Base-by-base conservation (phyloP, 345 rosid genomes). In the Citrus cavaleriei region DNA sequence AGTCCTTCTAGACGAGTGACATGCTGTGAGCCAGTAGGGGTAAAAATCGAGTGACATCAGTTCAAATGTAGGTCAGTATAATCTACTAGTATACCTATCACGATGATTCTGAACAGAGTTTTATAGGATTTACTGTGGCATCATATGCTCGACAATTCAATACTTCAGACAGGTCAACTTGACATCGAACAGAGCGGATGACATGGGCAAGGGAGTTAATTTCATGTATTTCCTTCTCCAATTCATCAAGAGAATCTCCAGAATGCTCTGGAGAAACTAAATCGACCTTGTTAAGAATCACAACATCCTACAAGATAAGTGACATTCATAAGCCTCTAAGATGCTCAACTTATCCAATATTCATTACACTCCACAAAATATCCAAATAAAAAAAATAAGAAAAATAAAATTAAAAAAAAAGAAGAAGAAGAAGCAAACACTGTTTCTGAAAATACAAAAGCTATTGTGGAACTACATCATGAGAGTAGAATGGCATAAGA, bases 241-340 rank as follows among this genome's bases (percentile, higher is more conserved):
- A 66, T 72, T 89, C 90, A 69, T 92, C 89, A 76, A 95, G 78
- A 79, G 87, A 84, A 75, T 76, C 87, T 81, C 77, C 82, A 77
- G 90, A 81, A 35, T 78, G 84, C 78, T 86, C 90, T 46, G 68
- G 77, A 78, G 90, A 88, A 85, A 92, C 86, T 91, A 95, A 88
- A 87, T 95, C 98, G 81, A 93, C 89, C 90, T 95, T 95, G 89
- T 95, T 95, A 88, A 93, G 93, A 79, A 95, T 86, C 61, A 95
- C 84, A 66, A 93, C 92, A 83, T 95, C 98, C 99, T 93, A 81
- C 87, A 90, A 67, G 59, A 78, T 84, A 34, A 32, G 40, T 60
- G 72, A 65, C 80, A 76, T 62, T 49, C 72, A 49, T 78, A 63
- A 77, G 84, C 68, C 77, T 51, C 24, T 49, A 62, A 70, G 24